A percentile compares a stretch with the other conserved stretches of the same genome.
phyloP scores from a whole-genome alignment of 192 early-diverging fungal species.

The Linderina pennispora region DNA sequence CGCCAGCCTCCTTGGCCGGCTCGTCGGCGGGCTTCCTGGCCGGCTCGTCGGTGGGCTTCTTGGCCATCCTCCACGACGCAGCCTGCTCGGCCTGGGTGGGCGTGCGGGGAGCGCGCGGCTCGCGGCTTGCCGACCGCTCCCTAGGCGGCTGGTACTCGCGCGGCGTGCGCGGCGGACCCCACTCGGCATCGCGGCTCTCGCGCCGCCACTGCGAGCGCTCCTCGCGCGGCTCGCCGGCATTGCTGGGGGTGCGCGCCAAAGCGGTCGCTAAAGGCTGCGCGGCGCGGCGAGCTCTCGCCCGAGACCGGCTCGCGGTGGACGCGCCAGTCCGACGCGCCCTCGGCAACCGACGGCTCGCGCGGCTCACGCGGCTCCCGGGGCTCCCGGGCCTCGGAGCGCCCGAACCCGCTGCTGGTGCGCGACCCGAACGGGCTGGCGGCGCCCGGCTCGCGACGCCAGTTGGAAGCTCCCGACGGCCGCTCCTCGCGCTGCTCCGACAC shows the following conservation, averaged over 20 bases:
- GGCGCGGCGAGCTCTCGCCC: background rate
- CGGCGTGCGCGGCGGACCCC: slow-evolving; percentile 1
- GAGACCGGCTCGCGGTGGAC: slow-evolving; percentile 12
- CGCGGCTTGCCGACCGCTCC: slow-evolving; percentile 10
- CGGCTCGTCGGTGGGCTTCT: background rate
- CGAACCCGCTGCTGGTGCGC: background rate
- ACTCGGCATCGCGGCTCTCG: background rate
- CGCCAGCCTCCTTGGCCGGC: slow-evolving; percentile 1
- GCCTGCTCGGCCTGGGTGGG: slow-evolving; percentile 18
- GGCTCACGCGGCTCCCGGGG: slow-evolving; percentile 15
- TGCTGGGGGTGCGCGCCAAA: slow-evolving; percentile 31
- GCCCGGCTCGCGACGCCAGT: slow-evolving; percentile 20
- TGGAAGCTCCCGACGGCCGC: slow-evolving; percentile 7
- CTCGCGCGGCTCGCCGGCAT: slow-evolving; percentile 14
- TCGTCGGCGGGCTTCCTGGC: background rate
- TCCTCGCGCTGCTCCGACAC: slow-evolving; percentile 74
- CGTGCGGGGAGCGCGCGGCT: slow-evolving; percentile 21
- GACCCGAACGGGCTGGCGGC: background rate
- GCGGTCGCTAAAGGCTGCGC: slow-evolving; percentile 3
- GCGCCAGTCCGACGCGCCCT: slow-evolving; percentile 25
- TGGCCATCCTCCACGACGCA: slow-evolving; percentile 14
- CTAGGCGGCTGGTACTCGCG: slow-evolving; percentile 6
- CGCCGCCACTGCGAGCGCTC: slow-evolving; percentile 9
- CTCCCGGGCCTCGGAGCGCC: slow-evolving; percentile 1
- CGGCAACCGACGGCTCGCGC: slow-evolving; percentile 20